Evolutionary conservation across 2,329 filamentous ascomycete species (phyloP), one percentile per base, ranked within the genome.

Genomic region (Claviceps sp.): DNA sequence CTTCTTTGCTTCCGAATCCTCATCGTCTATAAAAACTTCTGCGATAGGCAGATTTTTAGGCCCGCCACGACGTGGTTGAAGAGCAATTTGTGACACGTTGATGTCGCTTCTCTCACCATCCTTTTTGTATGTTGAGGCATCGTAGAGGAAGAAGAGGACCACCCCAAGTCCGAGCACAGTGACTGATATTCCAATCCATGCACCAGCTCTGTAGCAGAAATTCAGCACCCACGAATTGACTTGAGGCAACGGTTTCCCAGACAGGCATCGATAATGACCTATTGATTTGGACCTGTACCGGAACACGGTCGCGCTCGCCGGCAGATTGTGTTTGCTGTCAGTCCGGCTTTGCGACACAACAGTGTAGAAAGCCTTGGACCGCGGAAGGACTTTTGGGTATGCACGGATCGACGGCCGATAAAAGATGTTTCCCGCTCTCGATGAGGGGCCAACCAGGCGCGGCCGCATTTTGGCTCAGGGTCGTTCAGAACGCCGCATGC

Each of bases 21-120:
- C 82, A 62, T 97, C 93, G 63, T 95, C 90, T 42, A 98, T 82
- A 55, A 90, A 80, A 24, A 86, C 81, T 57, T 96, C 88, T 20
- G 87, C 84, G 54, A 98, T 93, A 1, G 91, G 93, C 37, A 98
- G 71, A 62, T 98, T 95, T 75, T 98, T 97, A 0, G 91, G 90
- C 0, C 93, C 93, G 52, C 93, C 93, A 54, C 77, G 78, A 57
- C 83, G 79, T 1, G 93, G 93, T 53, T 82, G 82, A 50, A 98
- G 72, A 1, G 93, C 93, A 38, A 89, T 71, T 59, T 88, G 79
- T 1, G 90, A 90, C n/a, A 98, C 85, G 48, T 84, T 78, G 53
- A 95, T 82, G 60, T 96, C 90, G 57, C 74, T 72, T 26, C 77
- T 75, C 6, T 75, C 78, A 2, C 78, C 70, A 47, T 84, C 75